A percentile compares a stretch with the other conserved stretches of the same genome.
phyloP scores from a whole-genome alignment of 1,139 yeast species.

The Torulaspora globosa region DNA sequence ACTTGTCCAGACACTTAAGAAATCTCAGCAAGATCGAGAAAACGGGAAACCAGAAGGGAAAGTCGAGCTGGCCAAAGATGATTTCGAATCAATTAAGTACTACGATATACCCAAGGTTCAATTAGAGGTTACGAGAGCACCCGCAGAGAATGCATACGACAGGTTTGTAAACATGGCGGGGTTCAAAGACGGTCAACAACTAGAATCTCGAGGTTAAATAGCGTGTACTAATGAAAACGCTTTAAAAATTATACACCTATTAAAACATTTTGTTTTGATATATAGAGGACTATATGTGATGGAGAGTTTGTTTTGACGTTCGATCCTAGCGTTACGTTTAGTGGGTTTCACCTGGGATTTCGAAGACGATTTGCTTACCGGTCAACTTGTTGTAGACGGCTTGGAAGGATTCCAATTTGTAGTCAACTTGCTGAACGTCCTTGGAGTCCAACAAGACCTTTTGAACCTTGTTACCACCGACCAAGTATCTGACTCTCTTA shows the following conservation, averaged over 20 bases:
- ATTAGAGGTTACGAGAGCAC: slow-evolving; percentile 13
- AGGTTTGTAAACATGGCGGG: slow-evolving; percentile 15
- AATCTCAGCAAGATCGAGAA: not conserved
- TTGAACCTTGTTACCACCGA: slow-evolving; percentile 98
- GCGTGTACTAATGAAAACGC: slow-evolving; percentile 20
- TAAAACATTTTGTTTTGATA: slow-evolving; percentile 22
- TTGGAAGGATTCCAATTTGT: slow-evolving; percentile 99
- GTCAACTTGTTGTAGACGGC: slow-evolving; percentile 97
- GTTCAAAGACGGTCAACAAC: slow-evolving; percentile 1
- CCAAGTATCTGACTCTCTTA: slow-evolving; percentile 98
- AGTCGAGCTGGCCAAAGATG: slow-evolving; percentile 12
- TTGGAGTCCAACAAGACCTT: slow-evolving; percentile 97
- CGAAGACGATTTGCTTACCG: slow-evolving; percentile 99
- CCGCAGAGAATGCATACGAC: slow-evolving; percentile 12
- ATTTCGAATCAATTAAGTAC: slow-evolving; percentile 24
- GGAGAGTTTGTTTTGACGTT: slow-evolving; percentile 10
- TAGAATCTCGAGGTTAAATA: not conserved
- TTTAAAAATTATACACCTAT: slow-evolving; percentile 27
- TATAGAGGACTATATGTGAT: slow-evolving; percentile 15
- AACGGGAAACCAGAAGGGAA: slow-evolving; percentile 4
- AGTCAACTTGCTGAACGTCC: slow-evolving; percentile 95
- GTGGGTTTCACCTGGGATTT: slow-evolving; percentile 81
- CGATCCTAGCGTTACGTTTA: slow-evolving; percentile 38
- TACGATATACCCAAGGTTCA: slow-evolving; percentile 29
- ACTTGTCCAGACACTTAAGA: not conserved